Evolutionary conservation across 345 rosid genomes (phyloP).

Genomic region (Salix udensis): DNA sequence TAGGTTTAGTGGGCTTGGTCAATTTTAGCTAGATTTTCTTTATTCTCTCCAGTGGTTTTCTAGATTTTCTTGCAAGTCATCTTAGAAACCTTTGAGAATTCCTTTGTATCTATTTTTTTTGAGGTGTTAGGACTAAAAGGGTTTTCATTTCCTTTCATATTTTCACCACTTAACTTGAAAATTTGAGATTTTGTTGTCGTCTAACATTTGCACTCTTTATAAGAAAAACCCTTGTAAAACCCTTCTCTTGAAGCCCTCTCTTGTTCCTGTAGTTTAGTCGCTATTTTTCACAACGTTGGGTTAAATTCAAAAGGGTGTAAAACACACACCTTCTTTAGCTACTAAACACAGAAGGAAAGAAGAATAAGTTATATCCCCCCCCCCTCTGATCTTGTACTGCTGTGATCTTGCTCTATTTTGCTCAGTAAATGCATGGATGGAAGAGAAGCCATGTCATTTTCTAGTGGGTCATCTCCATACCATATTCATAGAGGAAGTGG

Average conservation of each 20-base stretch:
- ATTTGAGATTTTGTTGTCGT: background rate
- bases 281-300: background rate
- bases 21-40: background rate
- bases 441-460: conserved; percentile 83
- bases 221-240: conserved; percentile 15
- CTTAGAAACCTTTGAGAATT: conserved; percentile 1
- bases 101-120: background rate
- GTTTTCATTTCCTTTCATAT: background rate
- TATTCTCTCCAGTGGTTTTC: background rate
- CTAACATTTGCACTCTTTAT: background rate
- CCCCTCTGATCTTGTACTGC: background rate
- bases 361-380: background rate
- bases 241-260: background rate
- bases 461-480: conserved; percentile 73
- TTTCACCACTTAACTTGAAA: background rate
- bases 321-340: conserved; percentile 5
- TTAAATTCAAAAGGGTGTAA: background rate
- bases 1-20: conserved; percentile 8
- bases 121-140: background rate
- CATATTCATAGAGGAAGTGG: conserved; percentile 74
- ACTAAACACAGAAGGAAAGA: background rate
- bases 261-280: background rate
- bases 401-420: conserved; percentile 14
- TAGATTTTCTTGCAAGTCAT: background rate
- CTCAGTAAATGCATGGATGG: conserved; percentile 93